Conservation (phyloP, 441 rosid species). For the Kokia cookei region DNA sequence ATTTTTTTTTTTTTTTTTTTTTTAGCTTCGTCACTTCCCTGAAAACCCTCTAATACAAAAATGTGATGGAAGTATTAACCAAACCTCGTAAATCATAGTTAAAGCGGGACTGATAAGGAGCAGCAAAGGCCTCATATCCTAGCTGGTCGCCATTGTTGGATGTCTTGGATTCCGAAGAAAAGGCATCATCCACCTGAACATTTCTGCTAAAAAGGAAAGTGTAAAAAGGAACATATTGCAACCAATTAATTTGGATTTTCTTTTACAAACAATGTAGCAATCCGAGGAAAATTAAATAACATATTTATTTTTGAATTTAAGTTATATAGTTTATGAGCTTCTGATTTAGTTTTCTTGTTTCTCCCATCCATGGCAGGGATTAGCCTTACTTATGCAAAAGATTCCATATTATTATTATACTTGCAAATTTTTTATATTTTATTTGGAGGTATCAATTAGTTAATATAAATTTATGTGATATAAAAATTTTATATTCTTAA, state of each 20-base stretch:
- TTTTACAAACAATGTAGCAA: too few species aligned
- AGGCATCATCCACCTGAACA: constrained; percentile 10
- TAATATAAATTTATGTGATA: too few species aligned
- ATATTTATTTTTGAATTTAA: too few species aligned
- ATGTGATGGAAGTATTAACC: not conserved
- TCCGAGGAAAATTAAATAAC: too few species aligned
- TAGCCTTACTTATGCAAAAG: not conserved
- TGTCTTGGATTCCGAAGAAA: constrained; percentile 15
- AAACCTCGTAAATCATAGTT: constrained; percentile 25
- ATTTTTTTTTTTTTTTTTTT: too few species aligned
- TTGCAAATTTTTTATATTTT: not conserved
- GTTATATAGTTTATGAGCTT: too few species aligned
- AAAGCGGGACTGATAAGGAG: constrained; percentile 21
- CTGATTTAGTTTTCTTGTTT: not conserved
- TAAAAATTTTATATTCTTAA: too few species aligned
- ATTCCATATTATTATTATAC: not conserved
- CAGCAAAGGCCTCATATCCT: constrained; percentile 14
- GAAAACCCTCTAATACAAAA: not conserved
- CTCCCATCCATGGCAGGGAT: not conserved
- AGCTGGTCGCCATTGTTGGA: constrained; percentile 21
- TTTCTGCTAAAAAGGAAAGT: constrained; percentile 6
- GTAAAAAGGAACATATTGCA: not conserved
- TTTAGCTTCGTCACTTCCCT: too few species aligned
- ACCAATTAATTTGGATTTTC: not conserved
- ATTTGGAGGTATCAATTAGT: not conserved